Evolutionary conservation across 2,329 filamentous ascomycete genomes (phyloP).

Genomic region (Fusarium devonianum): DNA sequence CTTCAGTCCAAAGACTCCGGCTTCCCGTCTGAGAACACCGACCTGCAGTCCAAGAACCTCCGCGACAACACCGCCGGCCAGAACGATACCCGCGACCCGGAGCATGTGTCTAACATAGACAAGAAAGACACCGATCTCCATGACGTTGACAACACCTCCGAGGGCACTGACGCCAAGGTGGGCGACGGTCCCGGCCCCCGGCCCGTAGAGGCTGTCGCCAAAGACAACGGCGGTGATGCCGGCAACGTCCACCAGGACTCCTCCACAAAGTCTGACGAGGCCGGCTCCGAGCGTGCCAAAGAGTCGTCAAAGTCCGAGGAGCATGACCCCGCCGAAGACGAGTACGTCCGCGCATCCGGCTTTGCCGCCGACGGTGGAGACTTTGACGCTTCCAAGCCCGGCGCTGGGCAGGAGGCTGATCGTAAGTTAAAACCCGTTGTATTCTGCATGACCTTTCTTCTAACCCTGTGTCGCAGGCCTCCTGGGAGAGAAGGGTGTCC

Average conservation of each 20-base stretch:
- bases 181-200: constrained; percentile 41
- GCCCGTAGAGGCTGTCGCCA: constrained; percentile 48
- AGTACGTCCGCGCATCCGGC: constrained; percentile 65
- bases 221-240: constrained; percentile 45
- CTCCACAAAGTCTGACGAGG: constrained; percentile 10
- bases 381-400: constrained; percentile 69
- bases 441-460: neutral
- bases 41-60: neutral
- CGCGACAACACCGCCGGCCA: constrained; percentile 43
- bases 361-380: constrained; percentile 70
- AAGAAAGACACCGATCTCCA: constrained; percentile 46
- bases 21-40: constrained; percentile 5
- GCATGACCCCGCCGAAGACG: constrained; percentile 61
- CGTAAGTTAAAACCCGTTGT: constrained; percentile 53
- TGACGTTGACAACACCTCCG: constrained; percentile 38
- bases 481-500: constrained; percentile 46
- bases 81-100: constrained; percentile 51
- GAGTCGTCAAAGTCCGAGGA: constrained; percentile 25
- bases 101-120: constrained; percentile 40
- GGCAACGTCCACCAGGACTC: constrained; percentile 28
- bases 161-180: constrained; percentile 43
- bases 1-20: neutral
- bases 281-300: constrained; percentile 16
- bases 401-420: constrained; percentile 71
- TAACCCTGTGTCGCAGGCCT: constrained; percentile 40